A percentile compares a stretch with the other conserved stretches of the same genome.
Conservation (phyloP, 129 eudicot species). For the Apium graveolens region DNA sequence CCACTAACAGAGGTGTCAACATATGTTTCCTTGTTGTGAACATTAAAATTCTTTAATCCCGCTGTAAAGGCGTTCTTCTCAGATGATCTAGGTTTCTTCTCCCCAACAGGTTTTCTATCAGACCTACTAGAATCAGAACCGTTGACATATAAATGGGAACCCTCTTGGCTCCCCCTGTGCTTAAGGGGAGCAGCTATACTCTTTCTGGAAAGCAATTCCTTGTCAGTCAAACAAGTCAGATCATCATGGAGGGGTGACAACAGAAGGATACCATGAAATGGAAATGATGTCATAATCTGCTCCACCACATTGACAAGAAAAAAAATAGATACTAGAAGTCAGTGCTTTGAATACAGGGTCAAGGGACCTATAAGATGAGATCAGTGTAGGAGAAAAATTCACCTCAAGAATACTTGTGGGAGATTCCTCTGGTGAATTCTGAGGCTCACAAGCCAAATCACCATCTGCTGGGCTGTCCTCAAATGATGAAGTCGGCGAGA, state of each 20-base stretch:
- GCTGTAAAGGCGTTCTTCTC: slow-evolving; percentile 28
- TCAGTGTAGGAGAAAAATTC: slow-evolving; percentile 3
- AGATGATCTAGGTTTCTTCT: slow-evolving; percentile 33
- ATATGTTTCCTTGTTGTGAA: slow-evolving; percentile 27
- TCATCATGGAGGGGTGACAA: slow-evolving; percentile 73
- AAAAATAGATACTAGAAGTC: slow-evolving; percentile 4
- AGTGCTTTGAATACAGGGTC: neutral
- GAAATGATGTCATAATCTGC: slow-evolving; percentile 92
- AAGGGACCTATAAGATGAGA: neutral
- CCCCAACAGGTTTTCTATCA: slow-evolving; percentile 28
- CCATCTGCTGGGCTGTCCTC: slow-evolving; percentile 57
- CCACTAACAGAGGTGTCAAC: slow-evolving; percentile 38
- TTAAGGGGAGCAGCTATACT: slow-evolving; percentile 20
- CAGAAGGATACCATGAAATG: slow-evolving; percentile 37
- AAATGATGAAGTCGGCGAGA: slow-evolving; percentile 80
- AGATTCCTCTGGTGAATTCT: slow-evolving; percentile 38
- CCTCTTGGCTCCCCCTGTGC: slow-evolving; percentile 40
- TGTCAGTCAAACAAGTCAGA: slow-evolving; percentile 42
- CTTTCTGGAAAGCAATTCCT: slow-evolving; percentile 27
- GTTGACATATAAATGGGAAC: slow-evolving; percentile 26
- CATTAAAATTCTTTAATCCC: slow-evolving; percentile 27
- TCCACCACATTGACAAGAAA: slow-evolving; percentile 14
- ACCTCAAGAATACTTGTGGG: slow-evolving; percentile 90
- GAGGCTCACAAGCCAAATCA: slow-evolving; percentile 33
- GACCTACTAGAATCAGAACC: slow-evolving; percentile 41